Conservation (phyloP, 1,284 basidiomycete species). For the Ganoderma leucocontextum region DNA sequence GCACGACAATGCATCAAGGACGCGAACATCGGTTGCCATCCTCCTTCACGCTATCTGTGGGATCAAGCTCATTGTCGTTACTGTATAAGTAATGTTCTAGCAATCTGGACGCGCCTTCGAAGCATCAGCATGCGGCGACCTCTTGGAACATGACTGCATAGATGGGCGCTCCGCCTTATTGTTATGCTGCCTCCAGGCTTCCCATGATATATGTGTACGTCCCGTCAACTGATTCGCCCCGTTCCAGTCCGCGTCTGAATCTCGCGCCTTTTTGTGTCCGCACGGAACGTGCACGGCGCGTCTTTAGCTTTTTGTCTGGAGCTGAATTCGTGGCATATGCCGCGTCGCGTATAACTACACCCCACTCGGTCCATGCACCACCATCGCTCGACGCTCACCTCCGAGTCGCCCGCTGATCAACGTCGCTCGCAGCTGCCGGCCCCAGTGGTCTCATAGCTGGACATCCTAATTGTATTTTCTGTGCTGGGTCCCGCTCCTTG, state of each 20-base stretch:
- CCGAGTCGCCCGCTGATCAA: neutral
- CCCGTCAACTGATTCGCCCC: conserved; percentile 3
- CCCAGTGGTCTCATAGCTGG: conserved; percentile 30
- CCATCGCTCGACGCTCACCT: conserved; percentile 24
- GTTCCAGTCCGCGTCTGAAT: conserved; percentile 1
- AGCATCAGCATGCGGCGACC: conserved; percentile 5
- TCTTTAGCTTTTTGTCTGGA: conserved; percentile 8
- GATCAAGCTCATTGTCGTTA: conserved; percentile 2
- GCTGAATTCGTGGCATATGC: conserved; percentile 5
- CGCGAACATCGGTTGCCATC: conserved; percentile 3
- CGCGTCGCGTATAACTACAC: conserved; percentile 11
- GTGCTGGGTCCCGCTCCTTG: neutral
- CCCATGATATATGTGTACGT: conserved; percentile 8
- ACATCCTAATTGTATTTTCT: conserved; percentile 3
- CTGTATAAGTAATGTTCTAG: conserved; percentile 4
- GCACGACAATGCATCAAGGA: neutral
- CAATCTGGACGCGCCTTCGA: neutral
- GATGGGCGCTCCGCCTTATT: conserved; percentile 6
- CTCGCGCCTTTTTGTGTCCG: conserved; percentile 14
- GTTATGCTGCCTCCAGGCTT: conserved; percentile 2
- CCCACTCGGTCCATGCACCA: neutral
- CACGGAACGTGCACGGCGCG: conserved; percentile 5
- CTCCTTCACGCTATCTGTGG: conserved; percentile 1
- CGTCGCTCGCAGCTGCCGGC: conserved; percentile 13
- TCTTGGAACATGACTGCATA: conserved; percentile 2